phyloP scores from a whole-genome alignment of 352 stramenopile species.

The Pythium phragmiticola region DNA sequence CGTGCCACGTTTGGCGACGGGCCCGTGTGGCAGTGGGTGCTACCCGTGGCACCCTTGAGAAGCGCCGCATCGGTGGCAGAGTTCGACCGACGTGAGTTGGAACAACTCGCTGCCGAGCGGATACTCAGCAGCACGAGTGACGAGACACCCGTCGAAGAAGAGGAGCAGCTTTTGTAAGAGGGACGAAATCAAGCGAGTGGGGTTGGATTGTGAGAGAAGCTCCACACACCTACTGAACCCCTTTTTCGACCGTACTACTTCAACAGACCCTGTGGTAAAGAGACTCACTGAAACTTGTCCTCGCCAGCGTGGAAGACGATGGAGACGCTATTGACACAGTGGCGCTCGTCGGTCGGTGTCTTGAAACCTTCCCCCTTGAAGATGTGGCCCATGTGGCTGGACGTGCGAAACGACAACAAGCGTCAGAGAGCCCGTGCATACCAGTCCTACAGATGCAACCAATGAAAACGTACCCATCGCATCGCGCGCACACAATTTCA shows the following conservation, averaged over 20 bases:
- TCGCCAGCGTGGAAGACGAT: slow-evolving; percentile 81
- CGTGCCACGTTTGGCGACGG: slow-evolving; percentile 53
- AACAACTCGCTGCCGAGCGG: slow-evolving; percentile 45
- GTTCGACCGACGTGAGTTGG: slow-evolving; percentile 45
- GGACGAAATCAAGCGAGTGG: background rate
- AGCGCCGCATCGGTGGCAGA: slow-evolving; percentile 20
- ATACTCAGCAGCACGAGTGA: slow-evolving; percentile 35
- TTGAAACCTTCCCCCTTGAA: slow-evolving; percentile 90
- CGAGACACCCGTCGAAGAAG: slow-evolving; percentile 48
- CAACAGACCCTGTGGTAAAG: too few species aligned
- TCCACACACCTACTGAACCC: background rate
- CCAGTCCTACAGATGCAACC: background rate
- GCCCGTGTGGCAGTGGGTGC: slow-evolving; percentile 49
- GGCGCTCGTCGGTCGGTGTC: slow-evolving; percentile 86
- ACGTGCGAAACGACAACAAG: background rate
- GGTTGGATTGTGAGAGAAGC: background rate
- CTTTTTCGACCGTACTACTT: background rate
- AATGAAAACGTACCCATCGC: slow-evolving; percentile 58
- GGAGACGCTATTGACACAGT: slow-evolving; percentile 91
- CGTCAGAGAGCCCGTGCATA: slow-evolving; percentile 2
- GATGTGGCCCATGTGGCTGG: slow-evolving; percentile 89
- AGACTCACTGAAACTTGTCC: slow-evolving; percentile 25
- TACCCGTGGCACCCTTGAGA: slow-evolving; percentile 39
- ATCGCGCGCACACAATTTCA: slow-evolving; percentile 89
- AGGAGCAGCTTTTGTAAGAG: slow-evolving; percentile 53